Conservation (phyloP, 208 protist species). For the Crithidia acanthocephali region DNA sequence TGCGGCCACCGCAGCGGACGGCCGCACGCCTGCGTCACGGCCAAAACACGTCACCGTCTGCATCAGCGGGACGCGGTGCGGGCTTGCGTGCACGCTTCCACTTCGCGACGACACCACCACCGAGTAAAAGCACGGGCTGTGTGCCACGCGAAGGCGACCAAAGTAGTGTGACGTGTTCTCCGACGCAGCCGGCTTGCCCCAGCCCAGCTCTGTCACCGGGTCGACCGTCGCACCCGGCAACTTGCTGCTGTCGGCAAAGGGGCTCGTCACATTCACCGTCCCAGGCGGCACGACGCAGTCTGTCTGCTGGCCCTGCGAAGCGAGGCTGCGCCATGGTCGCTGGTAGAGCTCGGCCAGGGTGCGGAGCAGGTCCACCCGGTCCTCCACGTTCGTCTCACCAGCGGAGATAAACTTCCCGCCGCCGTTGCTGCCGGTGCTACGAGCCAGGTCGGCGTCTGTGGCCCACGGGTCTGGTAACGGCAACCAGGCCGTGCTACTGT, state of each 20-base stretch:
- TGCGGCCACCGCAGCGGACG: slow-evolving; percentile 21
- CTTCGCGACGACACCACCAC: slow-evolving; percentile 16
- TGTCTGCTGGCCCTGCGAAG: slow-evolving; percentile 73
- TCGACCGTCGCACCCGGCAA: slow-evolving; percentile 47
- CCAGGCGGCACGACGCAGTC: slow-evolving; percentile 74
- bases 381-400: slow-evolving; percentile 67
- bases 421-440: neutral
- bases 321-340: slow-evolving; percentile 55
- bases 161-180: slow-evolving; percentile 5
- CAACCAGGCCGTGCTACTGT: slow-evolving; percentile 17
- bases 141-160: slow-evolving; percentile 14
- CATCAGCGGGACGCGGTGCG: slow-evolving; percentile 36
- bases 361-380: slow-evolving; percentile 60
- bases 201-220: slow-evolving; percentile 50
- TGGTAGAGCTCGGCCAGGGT: slow-evolving; percentile 67
- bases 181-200: slow-evolving; percentile 16
- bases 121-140: slow-evolving; percentile 26
- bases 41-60: slow-evolving; percentile 52
- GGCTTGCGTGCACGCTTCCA: neutral
- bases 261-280: slow-evolving; percentile 74
- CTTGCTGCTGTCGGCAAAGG: slow-evolving; percentile 54
- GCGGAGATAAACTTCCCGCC: slow-evolving; percentile 58
- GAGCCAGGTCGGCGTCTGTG: slow-evolving; percentile 34
- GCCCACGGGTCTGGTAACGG: slow-evolving; percentile 79
- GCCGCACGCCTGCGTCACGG: slow-evolving; percentile 41